Evolutionary conservation across 352 stramenopile genomes (phyloP).

Genomic region (Globisporangium cylindrosporum): DNA sequence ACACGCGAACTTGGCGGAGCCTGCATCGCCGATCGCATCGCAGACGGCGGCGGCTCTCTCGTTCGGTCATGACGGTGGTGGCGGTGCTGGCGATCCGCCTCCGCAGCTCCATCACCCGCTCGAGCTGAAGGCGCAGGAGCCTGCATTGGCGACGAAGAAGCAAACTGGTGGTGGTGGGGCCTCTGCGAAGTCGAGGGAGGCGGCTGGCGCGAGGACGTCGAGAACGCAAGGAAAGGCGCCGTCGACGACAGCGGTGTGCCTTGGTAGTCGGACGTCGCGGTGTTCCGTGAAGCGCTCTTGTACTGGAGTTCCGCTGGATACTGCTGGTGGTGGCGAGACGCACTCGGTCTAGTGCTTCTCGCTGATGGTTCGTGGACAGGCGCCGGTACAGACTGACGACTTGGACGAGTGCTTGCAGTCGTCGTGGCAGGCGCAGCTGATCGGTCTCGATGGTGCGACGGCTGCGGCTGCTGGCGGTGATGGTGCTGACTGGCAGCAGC

Average conservation of each 20-base stretch:
- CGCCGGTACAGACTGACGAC: conserved; percentile 18
- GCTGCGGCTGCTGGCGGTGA: conserved; percentile 10
- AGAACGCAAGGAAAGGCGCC: conserved; percentile 46
- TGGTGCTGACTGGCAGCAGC: conserved; percentile 8
- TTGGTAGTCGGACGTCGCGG: conserved; percentile 23
- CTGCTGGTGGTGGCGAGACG: conserved; percentile 17
- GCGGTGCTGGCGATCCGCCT: conserved; percentile 14
- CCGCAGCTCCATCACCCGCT: background rate
- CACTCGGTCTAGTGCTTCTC: conserved; percentile 10
- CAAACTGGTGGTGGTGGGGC: background rate
- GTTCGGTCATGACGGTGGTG: conserved; percentile 19
- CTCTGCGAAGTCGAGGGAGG: background rate
- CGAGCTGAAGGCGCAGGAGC: background rate
- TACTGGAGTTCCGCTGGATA: conserved; percentile 34
- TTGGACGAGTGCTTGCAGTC: conserved; percentile 10
- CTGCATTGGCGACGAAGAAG: background rate
- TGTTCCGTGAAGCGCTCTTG: conserved; percentile 33
- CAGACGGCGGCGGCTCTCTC: conserved; percentile 32
- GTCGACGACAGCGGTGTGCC: conserved; percentile 37
- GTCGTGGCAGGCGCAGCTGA: conserved; percentile 8
- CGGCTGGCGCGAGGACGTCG: conserved; percentile 13
- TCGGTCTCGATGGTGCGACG: conserved; percentile 8
- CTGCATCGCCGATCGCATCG: conserved; percentile 23
- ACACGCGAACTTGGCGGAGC: conserved; percentile 44
- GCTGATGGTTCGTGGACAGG: conserved; percentile 13